Percentiles rank a stretch among this genome's conserved stretches.
phyloP scores from a whole-genome alignment of 2,329 filamentous ascomycete genomes.

The Cordyceps militaris region DNA sequence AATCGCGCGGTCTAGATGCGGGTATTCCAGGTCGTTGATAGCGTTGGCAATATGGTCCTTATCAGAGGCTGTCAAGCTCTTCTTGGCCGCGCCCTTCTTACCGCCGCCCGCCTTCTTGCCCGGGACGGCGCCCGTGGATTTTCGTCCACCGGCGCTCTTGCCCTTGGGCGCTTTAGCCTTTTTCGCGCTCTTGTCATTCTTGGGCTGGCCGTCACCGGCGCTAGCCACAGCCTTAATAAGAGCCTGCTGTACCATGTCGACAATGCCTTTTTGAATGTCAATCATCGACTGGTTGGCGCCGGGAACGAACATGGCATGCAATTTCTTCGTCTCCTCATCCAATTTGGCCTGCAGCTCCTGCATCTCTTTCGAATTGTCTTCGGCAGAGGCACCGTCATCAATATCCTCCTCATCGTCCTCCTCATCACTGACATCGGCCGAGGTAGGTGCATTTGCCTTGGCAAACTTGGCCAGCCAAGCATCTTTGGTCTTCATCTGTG shows the following conservation, averaged over 20 bases:
- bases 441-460: constrained; percentile 40
- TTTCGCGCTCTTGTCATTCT: constrained; percentile 52
- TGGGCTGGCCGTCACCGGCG: constrained; percentile 42
- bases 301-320: constrained; percentile 46
- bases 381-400: constrained; percentile 29
- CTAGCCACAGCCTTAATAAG: constrained; percentile 66
- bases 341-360: constrained; percentile 46
- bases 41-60: constrained; percentile 87
- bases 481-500: constrained; percentile 70
- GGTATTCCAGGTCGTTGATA: constrained; percentile 71
- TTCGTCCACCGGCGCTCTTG: constrained; percentile 35
- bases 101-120: constrained; percentile 33
- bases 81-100: constrained; percentile 40
- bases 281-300: constrained; percentile 47
- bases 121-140: constrained; percentile 30
- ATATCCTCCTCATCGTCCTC: constrained; percentile 67
- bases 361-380: constrained; percentile 36
- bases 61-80: constrained; percentile 64
- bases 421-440: constrained; percentile 60
- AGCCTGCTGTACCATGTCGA: constrained; percentile 60
- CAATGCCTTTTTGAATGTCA: constrained; percentile 52
- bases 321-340: constrained; percentile 50
- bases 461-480: constrained; percentile 74
- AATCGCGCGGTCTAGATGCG: constrained; percentile 73
- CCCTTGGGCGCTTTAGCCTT: constrained; percentile 53